These are phyloP conservation scores for Castanea mollissima DNA, from an alignment of 306 rosid genomes.

Conservation along the genomic window DNA sequence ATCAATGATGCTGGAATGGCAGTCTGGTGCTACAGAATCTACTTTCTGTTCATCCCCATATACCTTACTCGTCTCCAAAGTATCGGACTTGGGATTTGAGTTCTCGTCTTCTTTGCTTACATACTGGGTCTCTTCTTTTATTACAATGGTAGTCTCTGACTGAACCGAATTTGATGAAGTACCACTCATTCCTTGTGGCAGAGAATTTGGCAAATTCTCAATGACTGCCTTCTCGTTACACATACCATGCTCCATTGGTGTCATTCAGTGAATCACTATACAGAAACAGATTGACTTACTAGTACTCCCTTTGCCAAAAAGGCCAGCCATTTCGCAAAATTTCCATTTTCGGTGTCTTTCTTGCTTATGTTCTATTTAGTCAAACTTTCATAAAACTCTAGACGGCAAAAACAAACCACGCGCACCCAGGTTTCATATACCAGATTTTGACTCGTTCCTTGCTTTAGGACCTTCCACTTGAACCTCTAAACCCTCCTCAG, in stretches of 20 bases:
- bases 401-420: background rate
- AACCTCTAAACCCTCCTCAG: background rate
- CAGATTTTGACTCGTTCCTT: background rate
- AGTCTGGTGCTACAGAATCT: background rate
- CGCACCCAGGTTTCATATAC: background rate
- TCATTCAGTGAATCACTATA: too few relatives aligned
- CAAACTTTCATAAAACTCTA: background rate
- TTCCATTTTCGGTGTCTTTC: background rate
- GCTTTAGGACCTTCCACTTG: background rate
- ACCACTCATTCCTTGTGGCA: background rate
- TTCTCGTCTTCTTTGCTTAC: background rate
- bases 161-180: background rate
- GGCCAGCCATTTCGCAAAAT: background rate
- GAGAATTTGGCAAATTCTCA: background rate
- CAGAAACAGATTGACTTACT: too few relatives aligned
- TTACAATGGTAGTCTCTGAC: background rate
- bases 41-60: background rate
- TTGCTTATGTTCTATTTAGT: background rate
- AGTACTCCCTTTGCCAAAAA: too few relatives aligned
- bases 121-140: background rate
- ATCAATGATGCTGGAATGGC: too few relatives aligned
- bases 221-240: too few relatives aligned
- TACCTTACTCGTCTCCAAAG: background rate
- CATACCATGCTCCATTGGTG: too few relatives aligned
- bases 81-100: background rate